Evolutionary conservation across 2,329 filamentous ascomycete species (phyloP).

Genomic region (Colletotrichum simmondsii): DNA sequence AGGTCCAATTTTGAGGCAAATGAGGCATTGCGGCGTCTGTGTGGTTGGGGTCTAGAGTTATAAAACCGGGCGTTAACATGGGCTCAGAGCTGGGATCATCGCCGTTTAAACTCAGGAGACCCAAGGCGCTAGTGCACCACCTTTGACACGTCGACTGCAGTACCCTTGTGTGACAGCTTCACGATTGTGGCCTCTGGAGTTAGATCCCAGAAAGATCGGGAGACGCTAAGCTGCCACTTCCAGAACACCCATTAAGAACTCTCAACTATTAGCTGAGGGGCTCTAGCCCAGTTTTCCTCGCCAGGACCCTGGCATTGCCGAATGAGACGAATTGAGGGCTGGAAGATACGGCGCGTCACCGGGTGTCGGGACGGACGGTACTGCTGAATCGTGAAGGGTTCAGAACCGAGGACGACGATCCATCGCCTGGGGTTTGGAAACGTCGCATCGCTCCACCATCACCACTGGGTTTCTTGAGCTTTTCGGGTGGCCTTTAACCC

Average conservation of each 20-base stretch:
- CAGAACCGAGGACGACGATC: neutral
- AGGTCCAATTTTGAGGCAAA: conserved; percentile 30
- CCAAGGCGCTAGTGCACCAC: conserved; percentile 20
- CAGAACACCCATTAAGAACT: conserved; percentile 6
- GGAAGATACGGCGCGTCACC: neutral
- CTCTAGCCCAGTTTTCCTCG: neutral
- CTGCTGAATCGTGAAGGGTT: conserved; percentile 12
- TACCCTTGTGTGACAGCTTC: conserved; percentile 30
- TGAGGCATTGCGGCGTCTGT: conserved; percentile 32
- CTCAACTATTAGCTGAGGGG: conserved; percentile 1
- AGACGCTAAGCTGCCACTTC: neutral
- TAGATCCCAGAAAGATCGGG: conserved; percentile 24
- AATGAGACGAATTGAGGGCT: neutral
- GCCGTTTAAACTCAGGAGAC: conserved; percentile 16
- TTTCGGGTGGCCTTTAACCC: neutral
- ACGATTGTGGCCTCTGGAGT: conserved; percentile 4
- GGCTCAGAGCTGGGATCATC: conserved; percentile 15
- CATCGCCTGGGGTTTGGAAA: conserved; percentile 12
- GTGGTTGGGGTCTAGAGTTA: conserved; percentile 25
- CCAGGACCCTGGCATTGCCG: neutral
- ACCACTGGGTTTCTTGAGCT: neutral
- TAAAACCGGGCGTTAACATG: conserved; percentile 21
- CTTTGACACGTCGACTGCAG: conserved; percentile 31
- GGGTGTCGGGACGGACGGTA: neutral
- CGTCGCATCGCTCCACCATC: conserved; percentile 8